Percentiles rank a stretch among this genome's conserved stretches.
Conservation (phyloP, 495 filamentous ascomycete species). For the Penicillium daleae region DNA sequence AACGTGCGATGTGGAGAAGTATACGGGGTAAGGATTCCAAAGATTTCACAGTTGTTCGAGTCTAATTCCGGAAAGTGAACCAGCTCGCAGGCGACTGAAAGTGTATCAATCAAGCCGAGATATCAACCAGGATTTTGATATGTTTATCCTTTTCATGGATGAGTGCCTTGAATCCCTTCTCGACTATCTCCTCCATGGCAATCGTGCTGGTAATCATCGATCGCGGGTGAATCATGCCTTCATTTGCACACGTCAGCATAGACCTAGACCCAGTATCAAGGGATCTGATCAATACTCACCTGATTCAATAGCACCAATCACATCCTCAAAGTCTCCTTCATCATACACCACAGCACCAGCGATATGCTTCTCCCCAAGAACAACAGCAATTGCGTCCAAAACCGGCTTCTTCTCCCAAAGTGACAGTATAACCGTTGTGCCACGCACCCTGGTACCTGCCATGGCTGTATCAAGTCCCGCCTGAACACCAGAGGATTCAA, state of each 20-base stretch:
- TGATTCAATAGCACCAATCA: slow-evolving; percentile 56
- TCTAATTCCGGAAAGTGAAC: no score
- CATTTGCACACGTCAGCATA: slow-evolving; percentile 1
- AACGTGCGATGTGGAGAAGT: no score
- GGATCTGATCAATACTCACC: slow-evolving; percentile 33
- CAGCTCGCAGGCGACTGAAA: background rate
- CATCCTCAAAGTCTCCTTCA: slow-evolving; percentile 56
- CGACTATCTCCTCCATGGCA: slow-evolving; percentile 52
- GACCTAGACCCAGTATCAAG: background rate
- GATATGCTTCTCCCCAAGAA: slow-evolving; percentile 33
- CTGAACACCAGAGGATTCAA: slow-evolving; percentile 38
- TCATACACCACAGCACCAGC: slow-evolving; percentile 42
- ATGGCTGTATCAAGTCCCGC: slow-evolving; percentile 35
- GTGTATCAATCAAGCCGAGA: slow-evolving; percentile 9
- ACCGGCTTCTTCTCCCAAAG: slow-evolving; percentile 31
- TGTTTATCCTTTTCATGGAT: slow-evolving; percentile 58
- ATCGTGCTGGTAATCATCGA: slow-evolving; percentile 62
- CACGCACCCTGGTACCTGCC: slow-evolving; percentile 23
- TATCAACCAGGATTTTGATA: slow-evolving; percentile 55
- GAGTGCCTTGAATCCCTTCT: slow-evolving; percentile 57
- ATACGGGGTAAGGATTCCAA: no score
- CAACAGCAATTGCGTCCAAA: slow-evolving; percentile 29
- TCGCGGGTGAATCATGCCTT: slow-evolving; percentile 33
- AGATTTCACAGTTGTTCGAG: no score
- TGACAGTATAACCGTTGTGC: slow-evolving; percentile 32